phyloP scores from a whole-genome alignment of 495 filamentous ascomycete species.

The Jackrogersella multiformis region DNA sequence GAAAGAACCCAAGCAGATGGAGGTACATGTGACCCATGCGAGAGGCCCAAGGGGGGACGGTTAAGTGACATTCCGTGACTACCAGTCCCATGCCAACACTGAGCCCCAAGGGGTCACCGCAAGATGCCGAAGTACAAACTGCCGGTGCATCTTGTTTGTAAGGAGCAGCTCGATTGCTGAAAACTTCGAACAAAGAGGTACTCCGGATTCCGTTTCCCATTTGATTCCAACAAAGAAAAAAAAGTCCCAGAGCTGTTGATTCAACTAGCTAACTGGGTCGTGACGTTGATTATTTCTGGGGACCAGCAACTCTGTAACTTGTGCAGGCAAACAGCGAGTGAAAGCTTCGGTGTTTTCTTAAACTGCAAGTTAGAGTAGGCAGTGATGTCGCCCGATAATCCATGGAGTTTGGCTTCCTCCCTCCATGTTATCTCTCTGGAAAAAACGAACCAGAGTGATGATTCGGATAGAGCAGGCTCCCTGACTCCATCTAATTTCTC shows the following conservation, averaged over 20 bases:
- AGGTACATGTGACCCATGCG: conserved; percentile 26
- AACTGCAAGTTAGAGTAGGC: conserved; percentile 8
- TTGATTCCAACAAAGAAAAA: conserved; percentile 31
- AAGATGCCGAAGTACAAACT: conserved; percentile 29
- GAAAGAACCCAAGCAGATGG: conserved; percentile 55
- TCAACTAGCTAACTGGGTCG: conserved; percentile 9
- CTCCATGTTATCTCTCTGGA: conserved; percentile 8
- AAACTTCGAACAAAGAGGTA: conserved; percentile 34
- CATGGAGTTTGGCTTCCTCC: conserved; percentile 10
- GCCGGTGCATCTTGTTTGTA: conserved; percentile 28
- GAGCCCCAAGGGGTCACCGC: conserved; percentile 12
- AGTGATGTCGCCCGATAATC: conserved; percentile 10
- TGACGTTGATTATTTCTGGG: conserved; percentile 16
- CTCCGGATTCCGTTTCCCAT: conserved; percentile 31
- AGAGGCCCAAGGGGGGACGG: neutral
- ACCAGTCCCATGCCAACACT: neutral
- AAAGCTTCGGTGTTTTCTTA: conserved; percentile 30
- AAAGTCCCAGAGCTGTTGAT: conserved; percentile 14
- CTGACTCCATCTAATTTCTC: conserved; percentile 6
- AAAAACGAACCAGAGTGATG: neutral
- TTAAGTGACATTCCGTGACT: neutral
- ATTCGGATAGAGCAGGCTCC: neutral
- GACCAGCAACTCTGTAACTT: conserved; percentile 11
- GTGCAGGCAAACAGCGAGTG: conserved; percentile 20
- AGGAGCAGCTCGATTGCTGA: conserved; percentile 36